Percentiles rank a stretch among this genome's conserved stretches.
These are phyloP conservation scores for Penicillium sp. DNA, from an alignment of 2,329 filamentous ascomycete genomes.

Conservation along the genomic window DNA sequence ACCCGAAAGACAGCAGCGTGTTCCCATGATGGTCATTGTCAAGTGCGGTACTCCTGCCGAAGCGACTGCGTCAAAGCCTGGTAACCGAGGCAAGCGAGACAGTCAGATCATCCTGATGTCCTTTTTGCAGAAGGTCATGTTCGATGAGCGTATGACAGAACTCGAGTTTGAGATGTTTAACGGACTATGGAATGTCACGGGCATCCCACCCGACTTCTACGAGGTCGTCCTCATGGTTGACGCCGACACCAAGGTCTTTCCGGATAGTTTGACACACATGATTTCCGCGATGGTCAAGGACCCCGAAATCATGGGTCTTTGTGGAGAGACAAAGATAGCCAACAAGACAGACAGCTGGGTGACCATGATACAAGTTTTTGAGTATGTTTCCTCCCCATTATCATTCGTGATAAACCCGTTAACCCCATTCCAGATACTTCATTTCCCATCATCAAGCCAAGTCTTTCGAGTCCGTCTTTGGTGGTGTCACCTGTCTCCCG, in stretches of 20 bases:
- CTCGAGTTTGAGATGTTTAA: conserved; percentile 99
- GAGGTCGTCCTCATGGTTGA: conserved; percentile 99
- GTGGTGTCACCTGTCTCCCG: conserved; percentile 96
- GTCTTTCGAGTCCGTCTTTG: conserved; percentile 96
- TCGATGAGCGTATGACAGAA: conserved; percentile 99
- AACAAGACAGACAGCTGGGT: conserved; percentile 97
- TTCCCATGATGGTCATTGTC: conserved; percentile 95
- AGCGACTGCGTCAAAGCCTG: conserved; percentile 75
- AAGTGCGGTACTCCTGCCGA: conserved; percentile 95
- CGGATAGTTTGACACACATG: conserved; percentile 98
- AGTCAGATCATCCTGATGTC: conserved; percentile 99
- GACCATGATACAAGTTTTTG: conserved; percentile 96
- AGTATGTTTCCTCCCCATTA: conserved; percentile 49
- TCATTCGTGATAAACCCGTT: not conserved
- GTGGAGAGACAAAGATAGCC: conserved; percentile 98
- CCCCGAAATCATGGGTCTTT: conserved; percentile 98
- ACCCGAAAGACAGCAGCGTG: conserved; percentile 84
- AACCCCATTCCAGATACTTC: conserved; percentile 64
- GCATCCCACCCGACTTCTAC: conserved; percentile 97
- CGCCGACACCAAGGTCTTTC: conserved; percentile 98
- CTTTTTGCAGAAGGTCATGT: conserved; percentile 99
- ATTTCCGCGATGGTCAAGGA: conserved; percentile 98
- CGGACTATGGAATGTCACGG: conserved; percentile 96
- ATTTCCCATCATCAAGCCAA: conserved; percentile 97
- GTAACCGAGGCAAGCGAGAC: conserved; percentile 97